These are phyloP conservation scores for Termitomyces sp. DNA, from an alignment of 768 basidiomycete genomes.

Conservation along the genomic window DNA sequence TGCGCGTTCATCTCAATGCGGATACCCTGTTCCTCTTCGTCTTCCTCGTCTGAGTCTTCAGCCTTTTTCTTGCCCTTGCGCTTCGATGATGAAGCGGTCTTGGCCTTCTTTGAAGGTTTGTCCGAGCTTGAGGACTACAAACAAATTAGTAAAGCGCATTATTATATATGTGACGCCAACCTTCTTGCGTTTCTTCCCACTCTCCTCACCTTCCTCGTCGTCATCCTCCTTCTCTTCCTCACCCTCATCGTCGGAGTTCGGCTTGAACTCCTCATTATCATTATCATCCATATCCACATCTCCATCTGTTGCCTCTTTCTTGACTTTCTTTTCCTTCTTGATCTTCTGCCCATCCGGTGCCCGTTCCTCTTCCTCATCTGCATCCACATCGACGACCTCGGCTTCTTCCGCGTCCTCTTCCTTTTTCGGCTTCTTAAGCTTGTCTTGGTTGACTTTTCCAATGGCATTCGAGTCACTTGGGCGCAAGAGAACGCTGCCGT, in stretches of 20 bases:
- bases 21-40: slow-evolving; percentile 52
- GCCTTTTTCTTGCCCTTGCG: slow-evolving; percentile 58
- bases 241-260: slow-evolving; percentile 51
- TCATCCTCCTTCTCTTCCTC: slow-evolving; percentile 54
- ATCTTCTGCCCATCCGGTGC: slow-evolving; percentile 36
- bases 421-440: slow-evolving; percentile 30
- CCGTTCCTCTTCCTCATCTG: slow-evolving; percentile 46
- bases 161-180: slow-evolving; percentile 21
- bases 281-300: slow-evolving; percentile 48
- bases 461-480: slow-evolving; percentile 57
- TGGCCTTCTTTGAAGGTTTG: slow-evolving; percentile 44
- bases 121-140: slow-evolving; percentile 33
- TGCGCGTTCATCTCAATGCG: slow-evolving; percentile 85
- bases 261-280: slow-evolving; percentile 39
- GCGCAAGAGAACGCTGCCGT: slow-evolving; percentile 81
- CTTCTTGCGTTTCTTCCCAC: slow-evolving; percentile 73
- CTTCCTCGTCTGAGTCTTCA: slow-evolving; percentile 41
- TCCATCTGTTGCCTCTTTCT: slow-evolving; percentile 40
- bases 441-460: slow-evolving; percentile 38
- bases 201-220: slow-evolving; percentile 45
- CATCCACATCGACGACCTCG: slow-evolving; percentile 42
- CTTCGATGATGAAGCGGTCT: slow-evolving; percentile 31
- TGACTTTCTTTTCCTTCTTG: slow-evolving; percentile 43
- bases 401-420: slow-evolving; percentile 43
- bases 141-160: slow-evolving; percentile 1